These are phyloP conservation scores for Carex cristatella DNA, from an alignment of 176 grass and related monocot genomes.

Conservation along the genomic window DNA sequence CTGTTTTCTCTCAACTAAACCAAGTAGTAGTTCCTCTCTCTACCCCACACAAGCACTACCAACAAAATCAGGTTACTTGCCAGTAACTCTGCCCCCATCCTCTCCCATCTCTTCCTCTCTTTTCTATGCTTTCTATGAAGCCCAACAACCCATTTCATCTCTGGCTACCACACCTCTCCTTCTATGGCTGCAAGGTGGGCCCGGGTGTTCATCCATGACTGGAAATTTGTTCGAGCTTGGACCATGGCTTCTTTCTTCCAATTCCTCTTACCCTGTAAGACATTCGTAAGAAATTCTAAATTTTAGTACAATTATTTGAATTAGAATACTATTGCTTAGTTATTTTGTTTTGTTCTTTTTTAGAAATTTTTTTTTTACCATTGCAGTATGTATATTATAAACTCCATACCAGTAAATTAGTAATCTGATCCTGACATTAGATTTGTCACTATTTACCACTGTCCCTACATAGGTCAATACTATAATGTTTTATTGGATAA, in stretches of 20 bases:
- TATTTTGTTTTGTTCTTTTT: background rate
- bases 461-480: background rate
- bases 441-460: background rate
- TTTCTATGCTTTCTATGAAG: conserved; percentile 63
- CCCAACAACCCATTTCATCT: conserved; percentile 36
- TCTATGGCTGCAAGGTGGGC: conserved; percentile 62
- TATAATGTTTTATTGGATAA: background rate
- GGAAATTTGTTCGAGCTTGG: conserved; percentile 64
- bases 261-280: conserved; percentile 17
- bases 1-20: background rate
- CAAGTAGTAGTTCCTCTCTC: background rate
- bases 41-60: conserved; percentile 37
- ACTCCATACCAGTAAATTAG: background rate
- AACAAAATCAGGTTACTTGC: conserved; percentile 53
- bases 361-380: background rate
- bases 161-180: conserved; percentile 36
- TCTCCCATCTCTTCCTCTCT: conserved; percentile 34
- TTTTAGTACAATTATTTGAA: background rate
- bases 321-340: background rate
- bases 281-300: background rate
- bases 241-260: conserved; percentile 39
- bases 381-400: background rate
- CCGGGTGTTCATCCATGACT: conserved; percentile 52
- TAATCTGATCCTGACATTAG: background rate
- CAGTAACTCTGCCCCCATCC: conserved; percentile 16